These are phyloP conservation scores for Beauveria australis DNA, from an alignment of 2,329 filamentous ascomycete species.

Conservation along the genomic window DNA sequence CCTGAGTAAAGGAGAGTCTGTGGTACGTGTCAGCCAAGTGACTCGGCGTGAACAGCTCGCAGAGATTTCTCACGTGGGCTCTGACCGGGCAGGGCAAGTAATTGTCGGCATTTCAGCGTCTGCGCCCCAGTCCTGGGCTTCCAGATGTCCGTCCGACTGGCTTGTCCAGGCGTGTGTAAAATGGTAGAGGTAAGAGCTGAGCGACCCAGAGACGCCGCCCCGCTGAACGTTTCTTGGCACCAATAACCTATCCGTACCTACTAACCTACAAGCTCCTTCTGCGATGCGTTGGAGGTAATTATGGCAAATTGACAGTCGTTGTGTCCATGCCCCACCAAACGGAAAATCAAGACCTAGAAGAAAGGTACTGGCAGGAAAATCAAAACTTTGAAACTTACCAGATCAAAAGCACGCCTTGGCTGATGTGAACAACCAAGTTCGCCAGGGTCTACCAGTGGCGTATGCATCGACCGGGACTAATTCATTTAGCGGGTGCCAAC, in stretches of 20 bases:
- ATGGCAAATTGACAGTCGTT: no score
- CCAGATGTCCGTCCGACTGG: neutral
- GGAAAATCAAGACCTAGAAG: no score
- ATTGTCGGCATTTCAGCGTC: conserved; percentile 28
- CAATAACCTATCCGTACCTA: no score
- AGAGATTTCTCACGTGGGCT: conserved; percentile 37
- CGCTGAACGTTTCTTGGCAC: neutral
- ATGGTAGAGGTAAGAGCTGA: conserved; percentile 11
- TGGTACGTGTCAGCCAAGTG: conserved; percentile 8
- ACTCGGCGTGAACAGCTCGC: neutral
- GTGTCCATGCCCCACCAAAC: no score
- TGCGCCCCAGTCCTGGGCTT: neutral
- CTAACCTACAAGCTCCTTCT: no score
- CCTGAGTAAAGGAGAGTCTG: conserved; percentile 86
- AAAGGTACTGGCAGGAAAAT: neutral
- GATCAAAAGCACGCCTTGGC: neutral
- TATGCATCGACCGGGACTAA: conserved; percentile 11
- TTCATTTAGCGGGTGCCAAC: conserved; percentile 10
- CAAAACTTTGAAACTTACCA: neutral
- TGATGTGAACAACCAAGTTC: neutral
- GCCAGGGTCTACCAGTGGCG: neutral
- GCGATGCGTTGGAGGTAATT: no score
- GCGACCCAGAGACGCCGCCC: neutral
- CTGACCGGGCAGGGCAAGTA: conserved; percentile 32
- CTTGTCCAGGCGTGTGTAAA: neutral